A percentile compares a stretch with the other conserved stretches of the same genome.
These are phyloP conservation scores for Myxozyma nipponensis DNA, from an alignment of 805 yeast species.

Conservation along the genomic window DNA sequence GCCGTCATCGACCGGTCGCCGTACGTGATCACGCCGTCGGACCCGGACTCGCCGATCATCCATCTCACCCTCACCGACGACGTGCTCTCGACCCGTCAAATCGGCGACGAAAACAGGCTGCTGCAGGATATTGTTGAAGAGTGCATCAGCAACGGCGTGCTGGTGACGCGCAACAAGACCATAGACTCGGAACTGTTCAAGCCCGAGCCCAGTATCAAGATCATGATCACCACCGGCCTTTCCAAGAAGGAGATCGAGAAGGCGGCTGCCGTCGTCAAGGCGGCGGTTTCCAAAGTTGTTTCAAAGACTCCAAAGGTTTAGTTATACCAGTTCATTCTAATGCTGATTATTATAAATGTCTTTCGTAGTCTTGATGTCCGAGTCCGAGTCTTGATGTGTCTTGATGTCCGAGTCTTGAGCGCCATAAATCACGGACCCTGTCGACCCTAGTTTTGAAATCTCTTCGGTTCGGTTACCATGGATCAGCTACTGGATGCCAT, in stretches of 20 bases:
- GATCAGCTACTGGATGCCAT: too few species aligned
- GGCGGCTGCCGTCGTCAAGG: constrained; percentile 38
- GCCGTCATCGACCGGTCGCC: constrained; percentile 36
- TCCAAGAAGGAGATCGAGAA: constrained; percentile 44
- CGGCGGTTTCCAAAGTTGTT: constrained; percentile 27
- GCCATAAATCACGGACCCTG: too few species aligned
- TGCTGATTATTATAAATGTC: too few species aligned
- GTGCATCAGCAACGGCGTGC: constrained; percentile 50
- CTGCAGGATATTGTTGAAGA: constrained; percentile 64
- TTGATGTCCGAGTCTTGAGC: too few species aligned
- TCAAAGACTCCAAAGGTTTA: constrained; percentile 24
- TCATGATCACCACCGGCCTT: constrained; percentile 49
- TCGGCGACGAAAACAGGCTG: constrained; percentile 50
- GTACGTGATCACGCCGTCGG: constrained; percentile 23
- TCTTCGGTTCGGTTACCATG: too few species aligned
- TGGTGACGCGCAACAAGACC: constrained; percentile 61
- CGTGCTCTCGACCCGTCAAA: constrained; percentile 35
- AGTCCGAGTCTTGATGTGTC: too few species aligned
- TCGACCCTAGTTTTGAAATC: too few species aligned
- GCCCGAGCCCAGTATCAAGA: constrained; percentile 55
- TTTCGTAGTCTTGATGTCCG: too few species aligned
- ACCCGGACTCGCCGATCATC: constrained; percentile 57
- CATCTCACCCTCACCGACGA: constrained; percentile 57
- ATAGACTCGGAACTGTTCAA: constrained; percentile 68
- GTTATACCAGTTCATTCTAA: too few species aligned